phyloP scores from a whole-genome alignment of 2,329 filamentous ascomycete genomes.

The Lachnum nothofagi region DNA sequence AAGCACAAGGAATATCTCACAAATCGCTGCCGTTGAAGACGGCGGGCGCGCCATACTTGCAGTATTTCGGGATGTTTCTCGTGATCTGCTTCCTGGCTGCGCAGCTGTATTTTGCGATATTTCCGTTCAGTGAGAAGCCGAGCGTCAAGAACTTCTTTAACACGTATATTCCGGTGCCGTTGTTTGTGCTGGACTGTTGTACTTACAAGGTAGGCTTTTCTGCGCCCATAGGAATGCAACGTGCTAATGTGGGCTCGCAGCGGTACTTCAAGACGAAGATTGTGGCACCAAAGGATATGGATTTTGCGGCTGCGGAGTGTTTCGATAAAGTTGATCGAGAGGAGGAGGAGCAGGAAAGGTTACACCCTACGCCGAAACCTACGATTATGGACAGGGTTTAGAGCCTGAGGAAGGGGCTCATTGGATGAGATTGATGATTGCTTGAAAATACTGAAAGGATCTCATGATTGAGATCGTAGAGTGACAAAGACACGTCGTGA shows the following conservation, averaged over 20 bases:
- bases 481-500: too few relatives aligned
- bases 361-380: slow-evolving; percentile 1
- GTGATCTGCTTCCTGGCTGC: slow-evolving; percentile 63
- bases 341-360: background rate
- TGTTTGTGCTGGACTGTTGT: slow-evolving; percentile 7
- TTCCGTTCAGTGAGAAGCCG: slow-evolving; percentile 6
- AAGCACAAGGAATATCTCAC: slow-evolving; percentile 47
- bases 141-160: slow-evolving; percentile 9
- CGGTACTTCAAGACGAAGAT: slow-evolving; percentile 10
- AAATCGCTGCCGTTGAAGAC: slow-evolving; percentile 42
- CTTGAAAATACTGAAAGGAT: too few relatives aligned
- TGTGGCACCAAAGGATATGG: slow-evolving; percentile 6
- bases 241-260: background rate
- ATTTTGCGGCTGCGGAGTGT: slow-evolving; percentile 5
- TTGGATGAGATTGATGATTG: too few relatives aligned
- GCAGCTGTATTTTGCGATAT: slow-evolving; percentile 9
- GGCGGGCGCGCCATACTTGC: slow-evolving; percentile 57
- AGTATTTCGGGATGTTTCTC: slow-evolving; percentile 57
- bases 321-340: slow-evolving; percentile 8
- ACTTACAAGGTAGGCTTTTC: background rate
- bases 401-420: too few relatives aligned
- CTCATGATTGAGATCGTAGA: too few relatives aligned
- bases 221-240: background rate
- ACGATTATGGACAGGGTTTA: slow-evolving; percentile 4
- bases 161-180: slow-evolving; percentile 7